Evolutionary conservation across 169 alveolate species (phyloP), one percentile per base, ranked within the genome.

Genomic region (Prorocentrum cordatum): DNA sequence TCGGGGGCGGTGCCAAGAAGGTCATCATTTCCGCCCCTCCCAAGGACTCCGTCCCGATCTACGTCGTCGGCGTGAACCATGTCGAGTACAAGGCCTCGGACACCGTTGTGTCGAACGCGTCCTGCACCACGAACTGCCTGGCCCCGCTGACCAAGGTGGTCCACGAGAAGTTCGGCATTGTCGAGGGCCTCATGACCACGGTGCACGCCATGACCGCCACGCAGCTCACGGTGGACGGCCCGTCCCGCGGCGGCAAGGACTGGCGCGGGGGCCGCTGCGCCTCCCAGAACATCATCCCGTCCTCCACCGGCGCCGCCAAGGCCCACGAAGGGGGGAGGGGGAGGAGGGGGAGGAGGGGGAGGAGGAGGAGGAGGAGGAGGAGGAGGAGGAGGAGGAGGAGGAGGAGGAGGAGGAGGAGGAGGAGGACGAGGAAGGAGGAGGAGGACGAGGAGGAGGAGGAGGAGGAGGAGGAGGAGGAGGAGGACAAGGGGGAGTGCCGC

Each of bases 131-230:
- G 61, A 98, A 98, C 94, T 97, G 99, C 93, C 95, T 98, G 47
- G 99, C 99, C 18, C 99, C 99, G 45, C 89, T 98, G 33, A 98
- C 99, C 84, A 97, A 98, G 95, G 86, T 24, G 58, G 85, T 98
- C 82, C 91, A 98, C 91, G 99, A 97, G 79, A 95, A 96, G 90
- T 97, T 96, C 93, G 99, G 99, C 54, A 97, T 98, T 88, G 96
- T 93, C 42, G 99, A 98, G 94, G 99, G 99, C 45, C 95, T 98
- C 62, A 98, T 98, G 99, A 98, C 99, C 88, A 98, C 99, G n/a
- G 99, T 98, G 45, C 99, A 98, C 93, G 99, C 99, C 99, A 94
- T 96, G 92, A 98, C 99, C n/a, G 98, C 99, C 66, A 98, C 96
- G 94, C 99, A 98, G 95, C 95, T 97, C 91, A 97, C 99, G 83